phyloP scores from a whole-genome alignment of 176 grass and related monocot genomes.

The Carex myosuroides region DNA sequence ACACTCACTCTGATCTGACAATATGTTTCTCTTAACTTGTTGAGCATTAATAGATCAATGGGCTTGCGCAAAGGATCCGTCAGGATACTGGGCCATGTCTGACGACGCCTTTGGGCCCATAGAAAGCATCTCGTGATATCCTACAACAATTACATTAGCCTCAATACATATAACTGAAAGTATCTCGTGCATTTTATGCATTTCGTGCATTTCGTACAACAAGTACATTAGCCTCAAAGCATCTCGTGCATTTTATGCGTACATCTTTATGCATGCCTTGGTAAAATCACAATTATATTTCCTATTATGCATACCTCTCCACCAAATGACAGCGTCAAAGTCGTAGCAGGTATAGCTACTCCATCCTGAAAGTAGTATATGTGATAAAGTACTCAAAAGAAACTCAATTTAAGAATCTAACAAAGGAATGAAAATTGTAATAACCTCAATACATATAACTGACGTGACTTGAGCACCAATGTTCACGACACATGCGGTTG shows the following conservation, averaged over 20 bases:
- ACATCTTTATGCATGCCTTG: background rate
- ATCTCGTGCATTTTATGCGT: background rate
- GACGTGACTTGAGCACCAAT: conserved; percentile 94
- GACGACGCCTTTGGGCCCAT: conserved; percentile 74
- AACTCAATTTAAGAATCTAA: background rate
- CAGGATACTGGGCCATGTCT: conserved; percentile 70
- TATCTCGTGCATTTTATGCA: background rate
- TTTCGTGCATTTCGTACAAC: conserved; percentile 61
- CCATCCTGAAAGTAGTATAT: conserved; percentile 72
- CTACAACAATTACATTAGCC: conserved; percentile 33
- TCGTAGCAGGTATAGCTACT: conserved; percentile 88
- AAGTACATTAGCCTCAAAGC: background rate
- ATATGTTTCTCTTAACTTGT: conserved; percentile 87
- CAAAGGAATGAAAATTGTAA: conserved; percentile 2
- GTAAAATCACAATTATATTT: background rate
- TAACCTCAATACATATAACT: conserved; percentile 93
- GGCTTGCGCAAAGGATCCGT: conserved; percentile 73
- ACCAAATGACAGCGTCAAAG: conserved; percentile 70
- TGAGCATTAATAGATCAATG: conserved; percentile 90
- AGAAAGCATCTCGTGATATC: conserved; percentile 92
- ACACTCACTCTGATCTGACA: conserved; percentile 78
- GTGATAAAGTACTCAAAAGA: background rate
- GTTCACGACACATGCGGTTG: conserved; percentile 90
- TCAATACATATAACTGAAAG: too few species aligned
- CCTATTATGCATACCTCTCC: conserved; percentile 60